A percentile compares a stretch with the other conserved stretches of the same genome.
phyloP scores from a whole-genome alignment of 495 filamentous ascomycete genomes.

The Copromyces sp. region DNA sequence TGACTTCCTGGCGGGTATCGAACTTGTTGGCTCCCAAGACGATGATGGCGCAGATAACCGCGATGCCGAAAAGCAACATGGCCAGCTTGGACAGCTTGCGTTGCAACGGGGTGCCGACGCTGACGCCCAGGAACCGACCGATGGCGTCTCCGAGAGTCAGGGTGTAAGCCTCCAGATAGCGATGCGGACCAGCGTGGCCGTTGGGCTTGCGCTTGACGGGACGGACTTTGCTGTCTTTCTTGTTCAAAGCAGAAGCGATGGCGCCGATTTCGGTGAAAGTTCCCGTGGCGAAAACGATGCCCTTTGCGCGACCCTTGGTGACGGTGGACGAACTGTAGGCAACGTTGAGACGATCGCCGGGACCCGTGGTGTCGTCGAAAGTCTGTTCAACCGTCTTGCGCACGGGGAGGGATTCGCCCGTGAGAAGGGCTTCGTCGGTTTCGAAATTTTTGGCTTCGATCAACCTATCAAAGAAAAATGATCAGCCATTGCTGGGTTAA shows the following conservation, averaged over 20 bases:
- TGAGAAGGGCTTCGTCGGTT: constrained; percentile 37
- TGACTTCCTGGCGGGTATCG: constrained; percentile 60
- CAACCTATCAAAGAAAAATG: constrained; percentile 25
- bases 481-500: background rate
- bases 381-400: constrained; percentile 24
- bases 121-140: constrained; percentile 61
- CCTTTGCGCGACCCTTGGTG: constrained; percentile 56
- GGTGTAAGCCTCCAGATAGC: constrained; percentile 59
- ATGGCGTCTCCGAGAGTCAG: constrained; percentile 55
- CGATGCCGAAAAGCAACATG: constrained; percentile 62
- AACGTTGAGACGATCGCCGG: constrained; percentile 58
- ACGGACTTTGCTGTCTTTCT: constrained; percentile 47
- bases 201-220: constrained; percentile 47
- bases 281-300: constrained; percentile 58
- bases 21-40: constrained; percentile 71
- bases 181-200: constrained; percentile 49
- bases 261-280: constrained; percentile 75
- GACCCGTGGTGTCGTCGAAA: constrained; percentile 35
- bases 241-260: constrained; percentile 57
- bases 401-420: constrained; percentile 55
- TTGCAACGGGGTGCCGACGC: constrained; percentile 69
- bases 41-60: constrained; percentile 65
- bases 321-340: constrained; percentile 58
- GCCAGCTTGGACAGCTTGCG: constrained; percentile 69
- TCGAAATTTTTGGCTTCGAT: constrained; percentile 70